These are phyloP conservation scores for Phialocephala sp. DNA, from an alignment of 2,329 filamentous ascomycete genomes.

Conservation along the genomic window DNA sequence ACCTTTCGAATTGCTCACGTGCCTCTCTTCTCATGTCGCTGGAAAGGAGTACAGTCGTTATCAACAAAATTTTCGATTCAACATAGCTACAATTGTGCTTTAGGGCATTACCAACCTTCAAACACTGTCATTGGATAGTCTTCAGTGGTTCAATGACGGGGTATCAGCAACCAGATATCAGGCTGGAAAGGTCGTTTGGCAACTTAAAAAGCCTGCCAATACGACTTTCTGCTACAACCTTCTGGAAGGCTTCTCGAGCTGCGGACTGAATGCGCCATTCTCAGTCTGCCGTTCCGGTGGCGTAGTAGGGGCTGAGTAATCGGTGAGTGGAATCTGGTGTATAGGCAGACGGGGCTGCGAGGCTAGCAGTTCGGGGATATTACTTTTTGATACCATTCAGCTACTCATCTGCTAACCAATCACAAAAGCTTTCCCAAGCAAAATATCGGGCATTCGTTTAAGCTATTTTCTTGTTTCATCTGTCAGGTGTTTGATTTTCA, in stretches of 20 bases:
- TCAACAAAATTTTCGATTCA: background rate
- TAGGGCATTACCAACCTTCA: background rate
- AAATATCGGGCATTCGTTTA: background rate
- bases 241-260: background rate
- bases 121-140: background rate
- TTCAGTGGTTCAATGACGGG: background rate
- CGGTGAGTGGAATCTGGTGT: background rate
- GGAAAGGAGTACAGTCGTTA: background rate
- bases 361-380: background rate
- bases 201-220: background rate
- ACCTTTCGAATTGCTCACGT: background rate
- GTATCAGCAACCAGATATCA: background rate
- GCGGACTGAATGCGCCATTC: background rate
- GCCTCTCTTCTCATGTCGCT: background rate
- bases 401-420: background rate
- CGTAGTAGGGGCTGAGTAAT: background rate
- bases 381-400: background rate
- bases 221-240: background rate
- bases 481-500: background rate
- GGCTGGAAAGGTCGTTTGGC: background rate
- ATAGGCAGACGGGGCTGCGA: background rate
- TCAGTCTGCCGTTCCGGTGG: too few species aligned
- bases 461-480: background rate
- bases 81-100: background rate
- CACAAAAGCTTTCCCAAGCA: background rate